Evolutionary conservation across 2,329 filamentous ascomycete genomes (phyloP), one percentile per base, ranked within the genome.

Genomic region (Pestalotiopsis sp.): DNA sequence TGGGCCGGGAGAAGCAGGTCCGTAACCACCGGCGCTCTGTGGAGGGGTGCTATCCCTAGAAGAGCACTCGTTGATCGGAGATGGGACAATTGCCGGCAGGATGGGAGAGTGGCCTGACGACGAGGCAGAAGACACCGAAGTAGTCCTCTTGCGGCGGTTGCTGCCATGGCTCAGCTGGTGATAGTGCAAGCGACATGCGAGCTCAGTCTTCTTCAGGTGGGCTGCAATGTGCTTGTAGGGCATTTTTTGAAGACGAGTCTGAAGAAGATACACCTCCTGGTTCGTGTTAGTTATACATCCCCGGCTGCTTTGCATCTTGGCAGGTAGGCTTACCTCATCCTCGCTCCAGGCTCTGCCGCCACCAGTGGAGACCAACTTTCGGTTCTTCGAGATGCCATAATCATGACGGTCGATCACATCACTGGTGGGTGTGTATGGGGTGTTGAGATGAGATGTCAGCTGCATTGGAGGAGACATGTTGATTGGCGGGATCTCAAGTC

Each of bases 151-250:
- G 78, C 92, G 91, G 75, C 92, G 91, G 82, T 92, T 93, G 83
- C 89, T 93, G 69, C 92, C 92, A 78, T 94, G 93, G 72, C 91
- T 94, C 71, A 96, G 87, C 77, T 96, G 93, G 77, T 97, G 93
- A 78, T 93, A 95, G 81, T 96, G 93, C 71, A 97, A 87, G 71
- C 93, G 93, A 82, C 93, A 97, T 62, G 93, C 93, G 69, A 96
- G 85, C 83, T 96, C 93, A 0, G 93, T 96, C 85, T 96, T 97
- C 82, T 94, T 93, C 73, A 96, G 84, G 75, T 95, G 91, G 69
- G 91, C 89, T 69, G 93, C 93, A 78, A 96, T 96, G 79, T 95
- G 92, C 85, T 95, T 96, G 82, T 96, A 96, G 0, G 93, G 93
- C 90, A 95, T 94, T 83, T 95, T 95, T 76, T 95, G 92, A 76